Conservation (phyloP, 148 eudicot genomes). For the Heliosperma pusillum region DNA sequence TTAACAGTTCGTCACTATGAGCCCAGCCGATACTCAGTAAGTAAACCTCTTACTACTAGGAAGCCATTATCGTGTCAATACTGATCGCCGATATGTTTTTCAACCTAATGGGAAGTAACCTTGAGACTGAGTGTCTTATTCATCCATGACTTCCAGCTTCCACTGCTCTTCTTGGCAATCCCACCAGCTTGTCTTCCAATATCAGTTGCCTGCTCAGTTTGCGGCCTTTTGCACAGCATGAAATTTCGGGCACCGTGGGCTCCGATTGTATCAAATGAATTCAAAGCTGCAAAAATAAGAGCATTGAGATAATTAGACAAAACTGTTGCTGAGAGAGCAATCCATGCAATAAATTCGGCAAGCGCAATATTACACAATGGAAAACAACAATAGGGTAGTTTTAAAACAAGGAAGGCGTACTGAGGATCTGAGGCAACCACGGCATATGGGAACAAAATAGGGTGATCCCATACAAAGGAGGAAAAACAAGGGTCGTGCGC, state of each 20-base stretch:
- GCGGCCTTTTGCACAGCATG: constrained; percentile 46
- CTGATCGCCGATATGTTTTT: background rate
- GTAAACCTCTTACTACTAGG: background rate
- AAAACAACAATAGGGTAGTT: background rate
- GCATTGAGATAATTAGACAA: background rate
- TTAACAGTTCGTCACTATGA: background rate
- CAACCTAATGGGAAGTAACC: constrained; percentile 50
- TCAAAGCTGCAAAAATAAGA: constrained; percentile 18
- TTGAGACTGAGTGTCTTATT: constrained; percentile 59
- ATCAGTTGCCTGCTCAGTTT: constrained; percentile 11
- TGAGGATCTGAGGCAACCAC: too few relatives aligned
- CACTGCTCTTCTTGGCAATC: constrained; percentile 36
- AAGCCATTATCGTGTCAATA: background rate
- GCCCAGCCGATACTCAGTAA: background rate
- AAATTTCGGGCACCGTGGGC: constrained; percentile 51
- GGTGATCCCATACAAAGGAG: too few relatives aligned
- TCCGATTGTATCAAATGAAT: constrained; percentile 45
- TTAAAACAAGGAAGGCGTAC: too few relatives aligned
- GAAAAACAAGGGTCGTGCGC: too few relatives aligned
- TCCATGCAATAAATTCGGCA: background rate
- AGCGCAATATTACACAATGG: background rate
- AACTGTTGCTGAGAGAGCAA: background rate
- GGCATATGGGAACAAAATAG: too few relatives aligned
- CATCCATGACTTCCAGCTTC: constrained; percentile 80
- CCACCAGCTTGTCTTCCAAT: background rate